Conservation (phyloP, 768 basidiomycete genomes). For the Amanita pseudoporphyria region DNA sequence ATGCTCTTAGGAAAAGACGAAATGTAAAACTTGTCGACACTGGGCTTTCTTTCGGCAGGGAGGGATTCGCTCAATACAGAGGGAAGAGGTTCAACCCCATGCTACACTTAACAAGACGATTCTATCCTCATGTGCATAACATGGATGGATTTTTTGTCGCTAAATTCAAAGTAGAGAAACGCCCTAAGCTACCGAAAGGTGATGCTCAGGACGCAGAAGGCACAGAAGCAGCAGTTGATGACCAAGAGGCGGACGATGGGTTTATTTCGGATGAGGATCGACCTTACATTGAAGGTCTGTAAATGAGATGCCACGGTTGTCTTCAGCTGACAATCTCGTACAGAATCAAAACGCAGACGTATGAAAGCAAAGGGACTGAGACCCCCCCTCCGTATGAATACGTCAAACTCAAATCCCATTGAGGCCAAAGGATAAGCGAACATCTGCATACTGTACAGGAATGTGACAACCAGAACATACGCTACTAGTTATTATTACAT, state of each 20-base stretch:
- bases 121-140: slow-evolving; percentile 97
- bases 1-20: slow-evolving; percentile 90
- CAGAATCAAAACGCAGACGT: slow-evolving; percentile 66
- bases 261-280: slow-evolving; percentile 76
- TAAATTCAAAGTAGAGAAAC: slow-evolving; percentile 91
- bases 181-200: slow-evolving; percentile 36
- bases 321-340: not conserved
- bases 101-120: slow-evolving; percentile 74
- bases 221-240: slow-evolving; percentile 21
- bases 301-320: not conserved
- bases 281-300: slow-evolving; percentile 71
- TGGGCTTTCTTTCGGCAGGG: slow-evolving; percentile 86
- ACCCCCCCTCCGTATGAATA: slow-evolving; percentile 44
- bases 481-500: no score
- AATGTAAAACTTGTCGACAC: slow-evolving; percentile 89
- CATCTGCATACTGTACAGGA: not conserved
- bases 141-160: slow-evolving; percentile 99
- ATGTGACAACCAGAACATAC: not conserved
- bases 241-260: slow-evolving; percentile 31
- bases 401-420: slow-evolving; percentile 10
- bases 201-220: slow-evolving; percentile 21
- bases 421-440: slow-evolving; percentile 18
- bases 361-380: slow-evolving; percentile 71
- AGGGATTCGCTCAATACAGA: slow-evolving; percentile 84
- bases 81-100: slow-evolving; percentile 84